Evolutionary conservation across 2,329 filamentous ascomycete genomes (phyloP), one percentile per base, ranked within the genome.

Genomic region (Phyllosticta capitalensis): DNA sequence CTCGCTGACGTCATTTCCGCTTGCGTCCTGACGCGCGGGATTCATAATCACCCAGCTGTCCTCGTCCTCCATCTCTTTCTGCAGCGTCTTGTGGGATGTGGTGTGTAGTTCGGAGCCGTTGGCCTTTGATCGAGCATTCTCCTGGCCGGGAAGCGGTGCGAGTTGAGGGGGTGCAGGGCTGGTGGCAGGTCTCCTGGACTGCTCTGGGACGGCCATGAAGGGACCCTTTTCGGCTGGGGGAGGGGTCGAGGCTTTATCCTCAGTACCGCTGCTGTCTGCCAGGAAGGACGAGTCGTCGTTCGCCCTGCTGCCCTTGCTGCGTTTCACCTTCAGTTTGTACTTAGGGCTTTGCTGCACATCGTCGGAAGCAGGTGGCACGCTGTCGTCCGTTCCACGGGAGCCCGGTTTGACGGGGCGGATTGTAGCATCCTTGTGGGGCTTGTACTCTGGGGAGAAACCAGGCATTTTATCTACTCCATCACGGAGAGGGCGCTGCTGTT

Each of bases 361-460:
- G 57, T 70, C 67, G n/a, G 53, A 51, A 20, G 58, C 58, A 52
- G 54, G 33, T 54, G 54, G 24, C 50, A 56, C 54, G 24, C 58
- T 53, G 48, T 60, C 58, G 51, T 62, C 51, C 26, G 50, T 55
- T 49, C 50, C 64, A 64, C 14, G 71, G 71, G 78, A 76, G 45
- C 76, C 77, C 5, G 78, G 74, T 58, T 79, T 77, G 38, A 89
- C 83, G n/a, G 81, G 75, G 58, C 86, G 82, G 49, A 90, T 88
- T n/a, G 83, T 84, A 26, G 88, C 86, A 69, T 83, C 86, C 48
- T 84, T 83, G 63, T 85, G 84, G 12, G 87, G 87, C 52, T 87
- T 86, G 70, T 91, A 91, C 57, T 87, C 86, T 12, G 86, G 86
- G 19, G 88, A 90, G 68, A 91, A 90, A 1, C 86, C 84, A 63